Evolutionary conservation across 257 asterid species (phyloP), one percentile per base, ranked within the genome.

Genomic region (Mentha longifolia): DNA sequence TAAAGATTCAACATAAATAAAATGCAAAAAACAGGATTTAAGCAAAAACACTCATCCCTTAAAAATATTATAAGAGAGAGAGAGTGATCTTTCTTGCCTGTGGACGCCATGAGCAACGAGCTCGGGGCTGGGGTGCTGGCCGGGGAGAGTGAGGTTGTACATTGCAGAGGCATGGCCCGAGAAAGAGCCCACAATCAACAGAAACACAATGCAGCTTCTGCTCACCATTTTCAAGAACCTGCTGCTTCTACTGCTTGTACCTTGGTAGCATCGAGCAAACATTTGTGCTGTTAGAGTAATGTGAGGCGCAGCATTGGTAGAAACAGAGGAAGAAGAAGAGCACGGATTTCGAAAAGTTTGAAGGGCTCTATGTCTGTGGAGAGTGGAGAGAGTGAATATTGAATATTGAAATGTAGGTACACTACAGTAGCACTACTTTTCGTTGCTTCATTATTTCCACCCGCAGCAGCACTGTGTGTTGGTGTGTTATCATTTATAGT

Each of bases 41-140:
- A 25, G 62, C 17, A 25, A 14, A 5, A 30, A 30, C 42, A 39
- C 43, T 30, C 39, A 56, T 28, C 43, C 19, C 17, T 15, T 25
- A 5, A 35, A 11, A 17, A 2, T 22, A 22, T 22, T 22, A 22
- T 3, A 16, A 9, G 19, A 12, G 3, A 2, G 14, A 41, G 47
- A 1, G 2, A 46, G 20, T 22, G 0, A 19, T 45, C 76, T 80
- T 85, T 45, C 76, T 80, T 85, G 82, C 91, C 91, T 85, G 83
- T 81, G 85, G 58, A 85, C 72, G 11, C 79, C 72, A 0, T 57
- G 85, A 67, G 82, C 86, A 45, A 85, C 83, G 7, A 70, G 72
- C 35, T 85, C 88, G 60, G 91, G 91, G 70, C 62, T 12, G 20
- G 86, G 88, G 71, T 85, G 90, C 72, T 85, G 90, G 12, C 87